Evolutionary conservation across 139 green algal genomes (phyloP).

Genomic region (Astrephomene gubernaculifera): DNA sequence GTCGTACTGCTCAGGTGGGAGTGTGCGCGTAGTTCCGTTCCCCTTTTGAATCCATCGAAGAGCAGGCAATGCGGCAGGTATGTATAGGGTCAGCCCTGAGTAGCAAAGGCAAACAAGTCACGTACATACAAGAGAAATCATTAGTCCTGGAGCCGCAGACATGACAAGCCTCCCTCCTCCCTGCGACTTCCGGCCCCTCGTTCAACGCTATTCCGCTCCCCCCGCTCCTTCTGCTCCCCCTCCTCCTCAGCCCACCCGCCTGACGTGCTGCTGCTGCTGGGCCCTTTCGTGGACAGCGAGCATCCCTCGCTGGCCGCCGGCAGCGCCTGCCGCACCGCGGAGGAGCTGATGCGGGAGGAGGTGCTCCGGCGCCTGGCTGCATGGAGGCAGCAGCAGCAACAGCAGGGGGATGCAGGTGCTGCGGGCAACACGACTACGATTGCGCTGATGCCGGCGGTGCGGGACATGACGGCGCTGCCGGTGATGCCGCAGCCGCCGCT

Average conservation of each 20-base stretch:
- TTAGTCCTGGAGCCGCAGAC: too few species aligned
- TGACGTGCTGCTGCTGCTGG: conserved; percentile 86
- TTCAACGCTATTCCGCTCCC: background rate
- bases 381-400: conserved; percentile 59
- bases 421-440: conserved; percentile 63
- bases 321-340: conserved; percentile 75
- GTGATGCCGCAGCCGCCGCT: conserved; percentile 35
- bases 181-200: too few species aligned
- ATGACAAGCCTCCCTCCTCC: too few species aligned
- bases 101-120: too few species aligned
- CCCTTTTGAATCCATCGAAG: too few species aligned
- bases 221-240: background rate
- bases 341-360: conserved; percentile 78
- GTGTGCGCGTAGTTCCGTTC: too few species aligned
- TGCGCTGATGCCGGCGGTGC: conserved; percentile 81
- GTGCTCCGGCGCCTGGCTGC: conserved; percentile 50
- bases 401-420: too few species aligned
- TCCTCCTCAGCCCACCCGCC: conserved; percentile 47
- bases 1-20: conserved; percentile 58
- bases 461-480: conserved; percentile 64
- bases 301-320: conserved; percentile 78
- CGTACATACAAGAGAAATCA: too few species aligned
- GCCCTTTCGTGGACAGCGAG: conserved; percentile 94
- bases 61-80: too few species aligned
- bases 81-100: too few species aligned